Conservation (phyloP, 495 filamentous ascomycete species). For the Hyaloscypha finlandica region DNA sequence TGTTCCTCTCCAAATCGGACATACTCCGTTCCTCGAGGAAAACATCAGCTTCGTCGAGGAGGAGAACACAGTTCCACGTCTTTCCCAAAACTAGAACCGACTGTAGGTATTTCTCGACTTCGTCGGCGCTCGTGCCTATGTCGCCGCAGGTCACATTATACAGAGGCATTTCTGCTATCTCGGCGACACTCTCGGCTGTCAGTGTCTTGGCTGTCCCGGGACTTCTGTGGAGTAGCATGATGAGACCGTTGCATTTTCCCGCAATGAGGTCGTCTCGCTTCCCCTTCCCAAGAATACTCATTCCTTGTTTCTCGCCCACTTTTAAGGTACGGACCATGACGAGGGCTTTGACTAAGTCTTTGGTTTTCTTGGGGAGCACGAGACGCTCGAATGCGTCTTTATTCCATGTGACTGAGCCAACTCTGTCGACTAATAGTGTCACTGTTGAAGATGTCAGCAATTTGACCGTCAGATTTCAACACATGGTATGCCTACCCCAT, state of each 20-base stretch:
- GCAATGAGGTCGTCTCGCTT: slow-evolving; percentile 19
- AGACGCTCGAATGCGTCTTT: slow-evolving; percentile 16
- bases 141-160: slow-evolving; percentile 24
- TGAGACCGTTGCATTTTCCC: slow-evolving; percentile 17
- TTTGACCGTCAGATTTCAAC: slow-evolving; percentile 51
- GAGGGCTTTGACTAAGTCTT: slow-evolving; percentile 17
- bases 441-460: slow-evolving; percentile 59
- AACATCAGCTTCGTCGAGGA: slow-evolving; percentile 79
- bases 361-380: slow-evolving; percentile 12
- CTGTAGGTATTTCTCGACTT: slow-evolving; percentile 44
- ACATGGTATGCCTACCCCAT: slow-evolving; percentile 51
- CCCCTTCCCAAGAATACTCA: neutral
- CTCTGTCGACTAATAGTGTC: slow-evolving; percentile 32
- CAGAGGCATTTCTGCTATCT: slow-evolving; percentile 29
- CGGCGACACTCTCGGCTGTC: slow-evolving; percentile 44
- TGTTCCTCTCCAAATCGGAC: neutral
- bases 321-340: slow-evolving; percentile 12
- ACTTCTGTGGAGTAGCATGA: slow-evolving; percentile 40
- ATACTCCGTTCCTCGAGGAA: slow-evolving; percentile 43
- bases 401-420: slow-evolving; percentile 34
- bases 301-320: neutral
- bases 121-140: slow-evolving; percentile 8
- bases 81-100: slow-evolving; percentile 41
- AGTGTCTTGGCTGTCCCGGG: slow-evolving; percentile 60
- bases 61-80: slow-evolving; percentile 51